These are phyloP conservation scores for Plasmodium inui DNA, from an alignment of 169 alveolate genomes.

Conservation along the genomic window DNA sequence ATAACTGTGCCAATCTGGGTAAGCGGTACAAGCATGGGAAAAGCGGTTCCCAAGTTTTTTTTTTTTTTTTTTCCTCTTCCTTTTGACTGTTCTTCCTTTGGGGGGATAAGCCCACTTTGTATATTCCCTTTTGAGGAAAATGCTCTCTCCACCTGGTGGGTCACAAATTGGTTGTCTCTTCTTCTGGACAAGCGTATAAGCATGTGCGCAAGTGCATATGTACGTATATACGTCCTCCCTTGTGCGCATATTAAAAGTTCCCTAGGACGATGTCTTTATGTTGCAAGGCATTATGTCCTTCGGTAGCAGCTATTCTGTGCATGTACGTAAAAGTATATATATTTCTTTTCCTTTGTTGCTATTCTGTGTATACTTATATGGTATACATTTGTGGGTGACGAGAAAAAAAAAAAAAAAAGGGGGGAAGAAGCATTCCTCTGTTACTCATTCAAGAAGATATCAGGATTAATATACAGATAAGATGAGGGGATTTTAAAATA, in stretches of 20 bases:
- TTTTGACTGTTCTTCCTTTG: neutral
- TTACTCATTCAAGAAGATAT: neutral
- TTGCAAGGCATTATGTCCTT: constrained; percentile 10
- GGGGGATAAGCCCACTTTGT: neutral
- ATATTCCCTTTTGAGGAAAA: neutral
- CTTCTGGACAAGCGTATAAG: neutral
- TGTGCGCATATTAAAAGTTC: neutral
- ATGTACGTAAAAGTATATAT: neutral
- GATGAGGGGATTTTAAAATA: neutral
- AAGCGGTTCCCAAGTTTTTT: neutral
- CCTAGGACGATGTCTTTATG: constrained; percentile 7
- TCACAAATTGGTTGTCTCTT: neutral
- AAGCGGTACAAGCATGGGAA: neutral
- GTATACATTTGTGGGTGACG: neutral
- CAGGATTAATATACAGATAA: neutral
- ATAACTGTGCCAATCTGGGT: neutral
- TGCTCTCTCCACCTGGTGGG: neutral
- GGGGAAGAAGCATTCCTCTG: neutral
- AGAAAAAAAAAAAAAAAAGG: neutral
- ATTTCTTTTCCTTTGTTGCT: neutral
- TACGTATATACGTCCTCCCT: constrained; percentile 1
- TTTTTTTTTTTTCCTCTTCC: neutral
- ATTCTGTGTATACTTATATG: neutral
- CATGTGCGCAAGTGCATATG: neutral
- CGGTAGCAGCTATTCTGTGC: neutral